Conservation (phyloP, 495 filamentous ascomycete species). For the Baudoinia panamericana region DNA sequence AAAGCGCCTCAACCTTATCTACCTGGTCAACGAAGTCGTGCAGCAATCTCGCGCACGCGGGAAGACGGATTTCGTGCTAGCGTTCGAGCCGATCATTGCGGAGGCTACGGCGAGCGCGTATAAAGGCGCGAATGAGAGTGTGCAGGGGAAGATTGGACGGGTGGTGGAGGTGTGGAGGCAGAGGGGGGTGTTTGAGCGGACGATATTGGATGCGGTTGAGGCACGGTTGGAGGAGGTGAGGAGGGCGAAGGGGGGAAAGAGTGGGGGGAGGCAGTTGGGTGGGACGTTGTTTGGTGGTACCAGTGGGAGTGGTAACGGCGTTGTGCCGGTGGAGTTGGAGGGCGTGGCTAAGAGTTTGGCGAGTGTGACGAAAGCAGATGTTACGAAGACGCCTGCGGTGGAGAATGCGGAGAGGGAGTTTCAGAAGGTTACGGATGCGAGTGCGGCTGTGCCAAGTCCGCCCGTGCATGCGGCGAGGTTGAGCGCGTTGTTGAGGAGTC, state of each 20-base stretch:
- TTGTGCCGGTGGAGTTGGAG: conserved; percentile 62
- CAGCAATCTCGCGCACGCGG: conserved; percentile 86
- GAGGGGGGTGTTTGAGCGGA: conserved; percentile 66
- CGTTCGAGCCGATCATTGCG: conserved; percentile 70
- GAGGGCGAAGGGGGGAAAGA: conserved; percentile 33
- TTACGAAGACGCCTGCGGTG: conserved; percentile 46
- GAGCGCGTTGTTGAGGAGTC: conserved; percentile 67
- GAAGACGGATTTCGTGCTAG: conserved; percentile 82
- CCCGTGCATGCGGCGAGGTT: conserved; percentile 88
- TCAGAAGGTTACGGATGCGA: conserved; percentile 61
- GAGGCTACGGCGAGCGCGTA: conserved; percentile 77
- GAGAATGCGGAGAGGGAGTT: conserved; percentile 66
- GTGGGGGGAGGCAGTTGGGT: conserved; percentile 34
- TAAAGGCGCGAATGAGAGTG: conserved; percentile 67
- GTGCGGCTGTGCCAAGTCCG: conserved; percentile 50
- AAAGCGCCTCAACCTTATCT: conserved; percentile 86
- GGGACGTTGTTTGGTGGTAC: conserved; percentile 51
- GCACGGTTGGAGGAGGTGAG: conserved; percentile 48
- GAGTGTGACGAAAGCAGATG: conserved; percentile 53
- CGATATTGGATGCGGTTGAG: conserved; percentile 68
- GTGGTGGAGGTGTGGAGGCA: conserved; percentile 92
- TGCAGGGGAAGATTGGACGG: conserved; percentile 73
- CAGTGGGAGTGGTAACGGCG: conserved; percentile 27
- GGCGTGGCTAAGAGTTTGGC: conserved; percentile 60
- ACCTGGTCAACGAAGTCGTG: conserved; percentile 92